A percentile compares a stretch with the other conserved stretches of the same genome.
phyloP scores from a whole-genome alignment of 1,284 basidiomycete genomes.

The Gomphus bonarii region DNA sequence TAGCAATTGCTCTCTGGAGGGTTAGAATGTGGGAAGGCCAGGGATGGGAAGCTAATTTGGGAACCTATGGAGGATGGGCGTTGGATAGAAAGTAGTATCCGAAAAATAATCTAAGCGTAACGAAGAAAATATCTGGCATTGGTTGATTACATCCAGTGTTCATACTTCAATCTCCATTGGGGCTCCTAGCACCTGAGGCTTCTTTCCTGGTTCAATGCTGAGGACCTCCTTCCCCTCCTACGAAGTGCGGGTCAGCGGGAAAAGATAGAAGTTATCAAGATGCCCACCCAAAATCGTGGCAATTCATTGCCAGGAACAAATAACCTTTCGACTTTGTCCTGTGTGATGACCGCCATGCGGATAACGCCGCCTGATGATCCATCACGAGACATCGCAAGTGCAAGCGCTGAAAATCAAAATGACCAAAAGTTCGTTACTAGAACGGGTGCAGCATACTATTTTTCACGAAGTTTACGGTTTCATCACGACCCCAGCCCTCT shows the following conservation, averaged over 20 bases:
- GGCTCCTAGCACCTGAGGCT: slow-evolving; percentile 22
- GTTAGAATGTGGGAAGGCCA: slow-evolving; percentile 61
- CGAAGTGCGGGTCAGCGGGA: neutral
- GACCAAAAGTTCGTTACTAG: too few species aligned
- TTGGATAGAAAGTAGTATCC: slow-evolving; percentile 9
- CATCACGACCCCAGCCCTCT: slow-evolving; percentile 86
- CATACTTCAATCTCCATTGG: slow-evolving; percentile 64
- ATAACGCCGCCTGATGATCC: slow-evolving; percentile 97
- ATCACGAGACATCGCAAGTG: slow-evolving; percentile 95
- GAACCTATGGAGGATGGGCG: slow-evolving; percentile 8
- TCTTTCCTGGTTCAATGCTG: slow-evolving; percentile 18
- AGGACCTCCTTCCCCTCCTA: slow-evolving; percentile 62
- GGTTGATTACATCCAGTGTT: slow-evolving; percentile 13
- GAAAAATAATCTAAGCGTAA: neutral
- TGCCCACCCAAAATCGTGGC: slow-evolving; percentile 61
- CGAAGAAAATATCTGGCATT: neutral
- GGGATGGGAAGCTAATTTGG: slow-evolving; percentile 19
- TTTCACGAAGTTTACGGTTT: slow-evolving; percentile 92
- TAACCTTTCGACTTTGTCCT: slow-evolving; percentile 82
- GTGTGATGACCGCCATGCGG: slow-evolving; percentile 93
- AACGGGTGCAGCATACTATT: slow-evolving; percentile 61
- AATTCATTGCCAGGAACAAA: slow-evolving; percentile 94
- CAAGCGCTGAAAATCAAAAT: too few species aligned
- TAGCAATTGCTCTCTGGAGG: slow-evolving; percentile 66
- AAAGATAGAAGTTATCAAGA: neutral